phyloP scores from a whole-genome alignment of 345 rosid genomes.

The Euphorbia tirucalli region DNA sequence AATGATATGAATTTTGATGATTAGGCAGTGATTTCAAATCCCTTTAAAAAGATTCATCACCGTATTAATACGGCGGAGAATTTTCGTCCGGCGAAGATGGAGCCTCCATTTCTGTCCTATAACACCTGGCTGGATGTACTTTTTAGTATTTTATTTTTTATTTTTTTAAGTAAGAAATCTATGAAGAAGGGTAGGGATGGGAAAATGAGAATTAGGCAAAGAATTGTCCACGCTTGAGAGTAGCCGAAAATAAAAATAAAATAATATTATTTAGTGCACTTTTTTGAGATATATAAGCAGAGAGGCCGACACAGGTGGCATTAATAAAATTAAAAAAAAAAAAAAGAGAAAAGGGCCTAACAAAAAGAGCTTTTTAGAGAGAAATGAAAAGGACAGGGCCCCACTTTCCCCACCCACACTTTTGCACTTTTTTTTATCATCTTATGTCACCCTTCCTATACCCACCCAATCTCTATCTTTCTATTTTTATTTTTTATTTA shows the following conservation, averaged over 20 bases:
- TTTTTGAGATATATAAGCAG: not conserved
- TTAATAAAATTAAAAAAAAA: not conserved
- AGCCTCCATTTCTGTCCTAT: too few relatives aligned
- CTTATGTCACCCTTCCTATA: constrained; percentile 46
- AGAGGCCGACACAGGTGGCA: not conserved
- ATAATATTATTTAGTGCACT: not conserved
- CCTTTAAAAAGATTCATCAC: too few relatives aligned
- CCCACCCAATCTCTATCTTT: constrained; percentile 53
- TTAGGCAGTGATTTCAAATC: too few relatives aligned
- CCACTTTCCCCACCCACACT: constrained; percentile 38
- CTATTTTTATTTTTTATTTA: not conserved
- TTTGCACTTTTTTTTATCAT: constrained; percentile 36
- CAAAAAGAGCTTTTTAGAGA: constrained; percentile 26
- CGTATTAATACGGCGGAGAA: too few relatives aligned
- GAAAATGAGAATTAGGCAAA: not conserved
- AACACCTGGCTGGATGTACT: too few relatives aligned
- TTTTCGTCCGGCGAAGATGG: too few relatives aligned
- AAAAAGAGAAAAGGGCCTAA: constrained; percentile 10
- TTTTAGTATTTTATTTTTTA: too few relatives aligned
- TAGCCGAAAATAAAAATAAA: not conserved
- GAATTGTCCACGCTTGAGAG: too few relatives aligned
- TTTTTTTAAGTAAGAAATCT: too few relatives aligned
- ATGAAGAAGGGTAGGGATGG: not conserved
- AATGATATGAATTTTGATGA: too few relatives aligned
- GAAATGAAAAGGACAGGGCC: constrained; percentile 48